Evolutionary conservation across 805 yeast genomes (phyloP).

Genomic region (Saccharomycopsis sp.): DNA sequence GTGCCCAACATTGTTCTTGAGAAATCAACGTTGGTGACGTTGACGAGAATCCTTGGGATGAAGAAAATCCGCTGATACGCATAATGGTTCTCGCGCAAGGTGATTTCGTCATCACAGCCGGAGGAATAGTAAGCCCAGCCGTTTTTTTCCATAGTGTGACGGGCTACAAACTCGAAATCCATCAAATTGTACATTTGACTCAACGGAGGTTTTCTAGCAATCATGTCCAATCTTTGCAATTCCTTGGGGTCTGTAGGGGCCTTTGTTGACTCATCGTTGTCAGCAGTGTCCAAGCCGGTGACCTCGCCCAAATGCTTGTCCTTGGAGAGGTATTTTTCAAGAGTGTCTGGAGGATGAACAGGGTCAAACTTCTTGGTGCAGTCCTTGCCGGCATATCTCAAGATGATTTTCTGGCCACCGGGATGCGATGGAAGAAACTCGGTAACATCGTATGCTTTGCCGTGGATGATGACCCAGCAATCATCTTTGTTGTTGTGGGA

Average conservation of each 20-base stretch:
- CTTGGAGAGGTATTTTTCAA: slow-evolving; percentile 49
- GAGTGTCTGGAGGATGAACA: slow-evolving; percentile 82
- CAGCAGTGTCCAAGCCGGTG: slow-evolving; percentile 25
- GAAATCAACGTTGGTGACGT: slow-evolving; percentile 51
- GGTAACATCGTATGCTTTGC: slow-evolving; percentile 70
- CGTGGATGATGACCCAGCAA: slow-evolving; percentile 72
- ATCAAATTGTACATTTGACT: slow-evolving; percentile 63
- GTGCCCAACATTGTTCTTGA: slow-evolving; percentile 55
- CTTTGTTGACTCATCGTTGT: slow-evolving; percentile 31
- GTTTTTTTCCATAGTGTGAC: slow-evolving; percentile 60
- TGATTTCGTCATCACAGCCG: slow-evolving; percentile 88
- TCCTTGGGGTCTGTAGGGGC: slow-evolving; percentile 28
- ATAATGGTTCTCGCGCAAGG: slow-evolving; percentile 81
- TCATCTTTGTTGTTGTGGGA: slow-evolving; percentile 65
- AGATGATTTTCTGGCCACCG: slow-evolving; percentile 63
- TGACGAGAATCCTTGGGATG: slow-evolving; percentile 73
- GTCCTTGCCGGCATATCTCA: slow-evolving; percentile 74
- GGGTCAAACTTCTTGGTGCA: slow-evolving; percentile 83
- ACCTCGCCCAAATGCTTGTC: slow-evolving; percentile 58
- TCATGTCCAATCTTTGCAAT: slow-evolving; percentile 32
- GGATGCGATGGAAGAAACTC: slow-evolving; percentile 74
- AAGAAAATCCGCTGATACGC: slow-evolving; percentile 86
- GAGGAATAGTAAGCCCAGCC: slow-evolving; percentile 94
- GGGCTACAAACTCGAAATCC: slow-evolving; percentile 84
- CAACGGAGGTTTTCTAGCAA: slow-evolving; percentile 56